Evolutionary conservation across 352 stramenopile species (phyloP), one percentile per base, ranked within the genome.

Genomic region (Proteromonas lacertae): DNA sequence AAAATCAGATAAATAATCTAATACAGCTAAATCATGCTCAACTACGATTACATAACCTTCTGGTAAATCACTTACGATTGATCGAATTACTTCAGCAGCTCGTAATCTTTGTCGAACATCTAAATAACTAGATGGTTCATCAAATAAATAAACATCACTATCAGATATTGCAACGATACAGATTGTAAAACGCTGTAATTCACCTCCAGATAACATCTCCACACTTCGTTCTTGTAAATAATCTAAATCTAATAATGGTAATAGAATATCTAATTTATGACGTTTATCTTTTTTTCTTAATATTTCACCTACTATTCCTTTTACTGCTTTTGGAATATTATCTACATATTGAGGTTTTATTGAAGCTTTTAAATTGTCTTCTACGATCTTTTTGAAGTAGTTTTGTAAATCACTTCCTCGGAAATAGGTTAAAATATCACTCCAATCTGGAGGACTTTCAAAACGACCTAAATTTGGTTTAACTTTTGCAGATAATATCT

Each of bases 341-440:
- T 99, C 86, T 28, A 97, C 86, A 53, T 96, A 97, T 63, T 99
- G 88, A 14, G 82, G 82, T 62, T 99, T 99, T 50, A 92, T 96
- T 32, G 91, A 90, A 18, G 84, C 84, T 59, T 94, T 94, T 30
- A 99, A 64, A 48, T 93, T 90, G 57, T 99, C 84, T 47, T 86
- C 81, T 5, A 97, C 59, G 48, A 99, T 93, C 41, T 80, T 78
- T 32, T 80, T 96, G 42, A 99, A 96, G 62, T 97, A 99, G 59
- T 96, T 96, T 55, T 99, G 88, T 42, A 92, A 60, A 52, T 92
- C 78, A 35, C 63, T 83, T 25, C 50, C 50, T n/a, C 88, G 76
- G 51, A 95, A 99, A 62, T 97, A 76, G 28, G 78, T 74, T 10
- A 97, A 57, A 48, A 99, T 95, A 47, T 96, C 83, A 55, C 93